Conservation (phyloP, 805 yeast genomes). For the Suhomyces vadensis region DNA sequence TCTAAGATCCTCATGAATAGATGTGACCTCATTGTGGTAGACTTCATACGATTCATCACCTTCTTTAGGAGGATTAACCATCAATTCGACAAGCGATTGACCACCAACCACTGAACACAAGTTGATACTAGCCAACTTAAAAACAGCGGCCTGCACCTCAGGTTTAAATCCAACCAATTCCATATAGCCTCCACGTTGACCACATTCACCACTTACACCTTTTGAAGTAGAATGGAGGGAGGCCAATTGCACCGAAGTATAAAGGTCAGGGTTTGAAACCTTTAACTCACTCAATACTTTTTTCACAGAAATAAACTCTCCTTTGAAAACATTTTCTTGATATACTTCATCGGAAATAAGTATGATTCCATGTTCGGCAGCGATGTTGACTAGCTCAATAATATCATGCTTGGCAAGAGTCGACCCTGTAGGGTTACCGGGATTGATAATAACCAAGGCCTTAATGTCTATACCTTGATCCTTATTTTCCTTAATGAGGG, state of each 20-base stretch:
- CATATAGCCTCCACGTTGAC: slow-evolving; percentile 99
- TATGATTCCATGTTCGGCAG: slow-evolving; percentile 82
- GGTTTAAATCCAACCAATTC: slow-evolving; percentile 80
- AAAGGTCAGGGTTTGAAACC: slow-evolving; percentile 51
- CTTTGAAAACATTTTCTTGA: slow-evolving; percentile 86
- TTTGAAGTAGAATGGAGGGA: slow-evolving; percentile 97
- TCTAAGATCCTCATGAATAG: slow-evolving; percentile 62
- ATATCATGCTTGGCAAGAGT: slow-evolving; percentile 67
- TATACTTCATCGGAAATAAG: slow-evolving; percentile 97
- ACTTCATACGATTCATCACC: slow-evolving; percentile 75
- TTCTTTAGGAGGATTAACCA: slow-evolving; percentile 84
- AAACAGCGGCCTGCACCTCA: slow-evolving; percentile 67
- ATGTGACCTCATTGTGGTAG: slow-evolving; percentile 61
- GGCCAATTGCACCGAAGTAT: slow-evolving; percentile 78
- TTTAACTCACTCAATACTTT: slow-evolving; percentile 71
- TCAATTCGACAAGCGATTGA: slow-evolving; percentile 87
- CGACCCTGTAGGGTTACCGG: slow-evolving; percentile 98
- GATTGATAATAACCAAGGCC: slow-evolving; percentile 90
- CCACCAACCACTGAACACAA: slow-evolving; percentile 95
- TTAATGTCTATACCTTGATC: slow-evolving; percentile 62
- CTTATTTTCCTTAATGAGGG: slow-evolving; percentile 49
- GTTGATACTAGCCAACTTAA: slow-evolving; percentile 87
- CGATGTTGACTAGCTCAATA: slow-evolving; percentile 68
- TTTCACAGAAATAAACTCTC: slow-evolving; percentile 82
- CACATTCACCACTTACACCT: slow-evolving; percentile 98